Evolutionary conservation across 441 rosid species (phyloP).

Genomic region (Metrosideros polymorpha): DNA sequence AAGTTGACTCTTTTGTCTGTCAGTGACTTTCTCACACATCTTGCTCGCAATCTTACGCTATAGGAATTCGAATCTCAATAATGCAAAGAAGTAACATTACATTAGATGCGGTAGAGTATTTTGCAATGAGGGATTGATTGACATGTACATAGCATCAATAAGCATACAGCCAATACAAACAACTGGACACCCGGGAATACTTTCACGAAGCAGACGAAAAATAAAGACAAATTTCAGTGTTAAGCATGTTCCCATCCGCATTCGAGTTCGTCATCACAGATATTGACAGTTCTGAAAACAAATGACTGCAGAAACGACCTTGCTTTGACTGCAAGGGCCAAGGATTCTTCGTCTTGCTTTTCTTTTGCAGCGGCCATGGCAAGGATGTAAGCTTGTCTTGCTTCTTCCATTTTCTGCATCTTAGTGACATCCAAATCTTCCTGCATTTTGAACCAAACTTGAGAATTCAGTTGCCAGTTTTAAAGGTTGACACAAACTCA

Average conservation of each 20-base stretch:
- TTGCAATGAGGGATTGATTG: neutral
- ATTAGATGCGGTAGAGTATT: neutral
- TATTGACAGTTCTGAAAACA: constrained; percentile 26
- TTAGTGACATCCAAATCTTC: constrained; percentile 39
- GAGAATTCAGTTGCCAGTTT: too few relatives aligned
- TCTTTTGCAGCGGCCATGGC: constrained; percentile 59
- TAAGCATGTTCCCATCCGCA: neutral
- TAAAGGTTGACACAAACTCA: neutral
- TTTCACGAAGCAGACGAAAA: neutral
- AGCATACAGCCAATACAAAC: neutral
- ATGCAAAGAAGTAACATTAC: neutral
- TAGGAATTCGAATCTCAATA: neutral
- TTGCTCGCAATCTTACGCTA: neutral
- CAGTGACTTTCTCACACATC: neutral
- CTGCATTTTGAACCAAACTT: constrained; percentile 17
- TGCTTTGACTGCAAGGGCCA: constrained; percentile 62
- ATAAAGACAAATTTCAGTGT: neutral
- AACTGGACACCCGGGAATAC: neutral
- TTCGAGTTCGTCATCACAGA: neutral
- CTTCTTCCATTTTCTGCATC: constrained; percentile 66
- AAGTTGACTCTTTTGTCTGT: neutral
- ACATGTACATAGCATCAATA: neutral
- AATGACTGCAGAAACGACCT: constrained; percentile 56
- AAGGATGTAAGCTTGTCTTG: constrained; percentile 53
- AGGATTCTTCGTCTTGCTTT: constrained; percentile 68